Base-by-base conservation (phyloP, 371 early-diverging fungal genomes). In the Thermomucor indicae-seudaticae region DNA sequence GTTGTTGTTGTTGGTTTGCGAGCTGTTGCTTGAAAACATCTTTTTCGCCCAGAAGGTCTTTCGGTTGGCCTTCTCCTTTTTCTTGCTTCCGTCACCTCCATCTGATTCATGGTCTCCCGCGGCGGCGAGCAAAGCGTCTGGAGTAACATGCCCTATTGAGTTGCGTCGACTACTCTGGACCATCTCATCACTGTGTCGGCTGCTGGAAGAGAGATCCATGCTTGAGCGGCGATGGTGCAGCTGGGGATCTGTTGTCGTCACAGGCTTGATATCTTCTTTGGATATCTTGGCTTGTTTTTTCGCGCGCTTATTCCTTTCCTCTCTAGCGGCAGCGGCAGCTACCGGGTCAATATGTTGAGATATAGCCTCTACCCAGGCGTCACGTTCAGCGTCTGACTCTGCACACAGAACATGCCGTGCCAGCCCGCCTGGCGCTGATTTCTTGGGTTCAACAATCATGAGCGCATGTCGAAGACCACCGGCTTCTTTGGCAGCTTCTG, bases 331-430 rank as follows among this genome's bases (percentile, higher is more conserved):
- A 4, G 44, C 38, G 8, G 38, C 54, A 14, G 54, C 57, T 8
- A 50, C 67, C 46, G 67, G 65, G 11, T 69, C 67, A 43, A 79
- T 64, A 46, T 79, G 69, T 29, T 65, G 58, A 31, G 60, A 46
- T 29, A 88, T 58, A 1, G 84, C 80, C 35, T 75, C 76, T 0
- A 95, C 86, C 94, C 95, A 96, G 14, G 81, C 78, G 56, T 93
- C 93, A 34, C 93, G 77, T 51, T 96, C 96, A 24, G 65, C 65
- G 52, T 92, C 93, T 2, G 85, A 88, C 20, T 88, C 91, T 6
- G 93, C 93, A 64, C 90, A 92, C 32, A 96, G 83, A 12, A 91
- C 83, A 51, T 92, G 92, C 5, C 84, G 72, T 29, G 65, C 65
- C 0, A 79, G 61, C 22, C 81, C 75, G 40, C 77, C 80, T 31